phyloP scores from a whole-genome alignment of 108 stramenopile species.

The Nannochloropsis granulata region DNA sequence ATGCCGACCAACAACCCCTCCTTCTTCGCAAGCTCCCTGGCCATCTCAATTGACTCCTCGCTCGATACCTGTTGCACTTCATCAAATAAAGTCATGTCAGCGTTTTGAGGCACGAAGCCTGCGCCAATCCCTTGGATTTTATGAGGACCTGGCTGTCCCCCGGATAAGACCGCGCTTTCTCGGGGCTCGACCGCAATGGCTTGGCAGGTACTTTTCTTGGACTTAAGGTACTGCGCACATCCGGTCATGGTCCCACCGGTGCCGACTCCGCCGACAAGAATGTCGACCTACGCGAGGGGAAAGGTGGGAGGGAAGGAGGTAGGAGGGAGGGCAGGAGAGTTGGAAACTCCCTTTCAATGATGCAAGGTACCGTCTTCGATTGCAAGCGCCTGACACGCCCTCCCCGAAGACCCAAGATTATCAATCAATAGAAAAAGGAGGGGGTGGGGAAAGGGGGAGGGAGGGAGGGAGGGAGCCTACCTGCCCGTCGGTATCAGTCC shows the following conservation, averaged over 20 bases:
- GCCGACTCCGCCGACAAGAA: constrained; percentile 60
- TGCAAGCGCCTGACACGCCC: neutral
- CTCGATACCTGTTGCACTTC: constrained; percentile 25
- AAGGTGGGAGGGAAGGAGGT: neutral
- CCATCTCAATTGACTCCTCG: constrained; percentile 36
- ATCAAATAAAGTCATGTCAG: constrained; percentile 52
- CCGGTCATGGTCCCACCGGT: constrained; percentile 39
- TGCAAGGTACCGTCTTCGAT: no score
- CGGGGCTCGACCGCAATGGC: constrained; percentile 29
- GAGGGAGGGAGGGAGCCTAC: neutral
- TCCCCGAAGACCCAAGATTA: neutral
- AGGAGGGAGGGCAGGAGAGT: neutral
- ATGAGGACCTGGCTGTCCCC: constrained; percentile 59
- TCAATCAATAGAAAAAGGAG: neutral
- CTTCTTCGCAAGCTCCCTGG: constrained; percentile 35
- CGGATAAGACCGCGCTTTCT: constrained; percentile 44
- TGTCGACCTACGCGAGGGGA: constrained; percentile 40
- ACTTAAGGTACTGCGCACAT: constrained; percentile 27
- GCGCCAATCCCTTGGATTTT: constrained; percentile 81
- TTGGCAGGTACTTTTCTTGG: constrained; percentile 26
- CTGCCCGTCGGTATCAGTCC: constrained; percentile 26
- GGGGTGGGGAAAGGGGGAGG: neutral
- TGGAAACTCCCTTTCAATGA: no score
- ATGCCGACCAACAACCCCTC: constrained; percentile 39
- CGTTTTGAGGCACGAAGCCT: constrained; percentile 67